These are phyloP conservation scores for Solanum paucissectum DNA, from an alignment of 257 asterid species.

Conservation along the genomic window DNA sequence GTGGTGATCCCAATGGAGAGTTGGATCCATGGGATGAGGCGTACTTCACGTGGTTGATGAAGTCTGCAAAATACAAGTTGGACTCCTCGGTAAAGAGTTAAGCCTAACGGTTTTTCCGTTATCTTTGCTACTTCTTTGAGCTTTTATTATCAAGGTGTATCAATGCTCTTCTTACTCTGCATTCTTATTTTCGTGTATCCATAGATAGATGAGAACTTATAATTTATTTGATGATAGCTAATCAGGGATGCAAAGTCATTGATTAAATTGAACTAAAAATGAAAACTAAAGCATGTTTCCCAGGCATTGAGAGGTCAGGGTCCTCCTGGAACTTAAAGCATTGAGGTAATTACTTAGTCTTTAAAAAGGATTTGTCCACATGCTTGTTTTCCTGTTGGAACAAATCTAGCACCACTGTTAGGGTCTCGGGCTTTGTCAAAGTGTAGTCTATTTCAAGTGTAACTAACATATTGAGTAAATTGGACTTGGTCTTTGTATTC, in stretches of 20 bases:
- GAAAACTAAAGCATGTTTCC: background rate
- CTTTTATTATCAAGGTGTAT: background rate
- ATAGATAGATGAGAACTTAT: background rate
- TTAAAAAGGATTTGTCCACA: background rate
- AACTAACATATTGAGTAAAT: background rate
- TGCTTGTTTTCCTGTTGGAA: background rate
- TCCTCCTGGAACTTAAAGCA: background rate
- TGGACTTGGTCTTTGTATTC: background rate
- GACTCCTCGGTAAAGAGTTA: conserved; percentile 51
- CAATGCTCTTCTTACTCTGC: background rate
- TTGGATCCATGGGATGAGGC: conserved; percentile 98
- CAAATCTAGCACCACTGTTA: background rate
- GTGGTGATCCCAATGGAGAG: conserved; percentile 33
- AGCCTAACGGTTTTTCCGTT: background rate
- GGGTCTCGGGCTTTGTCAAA: background rate
- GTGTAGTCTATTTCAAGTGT: background rate
- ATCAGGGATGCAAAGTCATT: background rate
- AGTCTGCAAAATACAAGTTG: conserved; percentile 52
- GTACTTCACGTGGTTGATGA: conserved; percentile 75
- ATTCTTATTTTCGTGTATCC: background rate
- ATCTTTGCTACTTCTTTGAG: background rate
- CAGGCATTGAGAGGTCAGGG: background rate
- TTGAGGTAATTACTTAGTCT: background rate
- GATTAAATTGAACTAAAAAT: background rate
- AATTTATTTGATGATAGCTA: background rate